Base-by-base conservation (phyloP, 805 yeast species). In the Pichia cabralensis region DNA sequence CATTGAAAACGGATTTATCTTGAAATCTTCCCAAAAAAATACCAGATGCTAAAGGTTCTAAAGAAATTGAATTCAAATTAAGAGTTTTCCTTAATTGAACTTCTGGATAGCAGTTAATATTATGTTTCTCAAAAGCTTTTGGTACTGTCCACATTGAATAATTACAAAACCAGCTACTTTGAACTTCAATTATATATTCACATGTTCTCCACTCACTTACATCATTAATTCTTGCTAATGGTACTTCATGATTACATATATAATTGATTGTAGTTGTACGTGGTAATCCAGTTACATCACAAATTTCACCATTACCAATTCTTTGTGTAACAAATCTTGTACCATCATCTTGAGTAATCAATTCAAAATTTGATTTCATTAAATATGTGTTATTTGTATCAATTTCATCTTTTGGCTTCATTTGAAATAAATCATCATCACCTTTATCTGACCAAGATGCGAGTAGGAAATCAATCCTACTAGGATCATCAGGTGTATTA, bases 201-300 rank as follows among this genome's bases (percentile, higher is more conserved):
- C 64, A 60, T 4, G 61, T 56, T 34, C 49, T 52, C 34, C 46
- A 36, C 36, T 60, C 64, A 12, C 44, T 38, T 6, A 55, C 42
- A 6, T 34, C 31, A 6, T 36, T 35, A n/a, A 57, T 38, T 11
- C n/a, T 18, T 4, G 61, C 54, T 1, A 9, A 1, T 3, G 22
- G 12, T 2, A 34, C 26, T 10, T 44, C 27, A 3, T 38, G 34
- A 29, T 47, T 52, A 30, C 63, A 60, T 5, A 39, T 35, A 29
- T 58, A 58, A 13, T 47, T 43, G 14, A 59, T 42, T 1, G 42
- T 42, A 2, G 53, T 45, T 4, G 44, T 30, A 29, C 64, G 39
- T 16, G 49, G 52, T n/a, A 36, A 36, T 2, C 50, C 50, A 3
- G 62, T 60, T 22, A 57, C 31, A 36, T 60, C 64, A 44, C 64